Evolutionary conservation across 352 stramenopile genomes (phyloP).

Genomic region (Pythium vanterpoolii): DNA sequence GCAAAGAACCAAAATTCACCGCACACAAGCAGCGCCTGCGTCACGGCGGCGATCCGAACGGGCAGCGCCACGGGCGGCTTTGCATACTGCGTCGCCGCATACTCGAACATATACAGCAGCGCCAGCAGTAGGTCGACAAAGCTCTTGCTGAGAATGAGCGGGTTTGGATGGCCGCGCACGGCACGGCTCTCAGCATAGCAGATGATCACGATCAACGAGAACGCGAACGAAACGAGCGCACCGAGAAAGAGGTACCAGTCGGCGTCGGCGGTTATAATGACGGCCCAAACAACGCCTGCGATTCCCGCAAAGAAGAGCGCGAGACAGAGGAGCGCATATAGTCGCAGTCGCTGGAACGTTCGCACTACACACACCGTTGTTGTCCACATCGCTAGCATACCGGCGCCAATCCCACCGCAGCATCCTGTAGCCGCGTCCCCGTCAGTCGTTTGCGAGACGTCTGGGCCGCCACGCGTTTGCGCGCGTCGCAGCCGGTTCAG

Average conservation of each 20-base stretch:
- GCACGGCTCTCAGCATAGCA: slow-evolving; percentile 56
- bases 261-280: slow-evolving; percentile 20
- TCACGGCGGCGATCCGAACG: slow-evolving; percentile 63
- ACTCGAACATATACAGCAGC: slow-evolving; percentile 74
- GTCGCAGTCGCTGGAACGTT: slow-evolving; percentile 2
- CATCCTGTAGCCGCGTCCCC: not conserved
- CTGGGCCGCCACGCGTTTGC: not conserved
- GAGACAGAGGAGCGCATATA: slow-evolving; percentile 2
- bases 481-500: slow-evolving; percentile 5
- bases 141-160: slow-evolving; percentile 87
- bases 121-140: slow-evolving; percentile 73
- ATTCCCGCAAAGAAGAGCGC: slow-evolving; percentile 13
- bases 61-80: slow-evolving; percentile 42
- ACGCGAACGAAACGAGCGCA: slow-evolving; percentile 60
- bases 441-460: not conserved
- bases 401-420: not conserved
- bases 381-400: not conserved
- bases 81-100: slow-evolving; percentile 63
- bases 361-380: not conserved
- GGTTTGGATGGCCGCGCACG: slow-evolving; percentile 72
- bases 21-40: slow-evolving; percentile 75
- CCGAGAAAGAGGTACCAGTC: slow-evolving; percentile 61
- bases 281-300: slow-evolving; percentile 16
- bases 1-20: slow-evolving; percentile 89
- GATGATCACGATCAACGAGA: slow-evolving; percentile 72